Evolutionary conservation across 2,329 filamentous ascomycete species (phyloP), one percentile per base, ranked within the genome.

Genomic region (Fusarium nygamai): DNA sequence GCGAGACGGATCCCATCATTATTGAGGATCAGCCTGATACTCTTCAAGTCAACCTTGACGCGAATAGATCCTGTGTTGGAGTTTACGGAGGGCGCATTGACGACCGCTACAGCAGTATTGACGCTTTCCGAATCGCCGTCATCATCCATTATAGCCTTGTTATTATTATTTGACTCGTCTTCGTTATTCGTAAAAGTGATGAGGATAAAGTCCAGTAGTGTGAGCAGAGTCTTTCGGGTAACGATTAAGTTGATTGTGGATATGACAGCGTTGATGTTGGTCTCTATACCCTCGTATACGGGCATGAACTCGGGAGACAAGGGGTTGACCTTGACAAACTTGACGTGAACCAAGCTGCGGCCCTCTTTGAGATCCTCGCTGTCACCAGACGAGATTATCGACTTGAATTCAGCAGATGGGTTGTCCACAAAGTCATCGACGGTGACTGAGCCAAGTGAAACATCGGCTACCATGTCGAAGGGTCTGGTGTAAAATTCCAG

Each of bases 161-260:
- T 81, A 10, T 74, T 81, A 11, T 74, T 67, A 36, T 74, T 78
- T 24, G 83, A 80, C 54, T 82, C 81, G 16, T 86, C 83, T 58
- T 87, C 85, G 65, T 88, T 88, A 61, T 87, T 87, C 13, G 96
- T 92, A 78, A 99, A 99, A 0, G 96, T 99, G 46, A 95, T 88
- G 24, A 99, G 90, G 39, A 98, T 92, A 78, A 99, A 99, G 81
- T 99, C 96, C 48, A 99, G 85, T 2, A 99, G 85, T 0, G 96
- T 99, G 61, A 99, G 87, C 7, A 99, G 85, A 0, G 97, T 99
- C 83, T 93, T 96, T 74, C 97, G 89, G 0, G 97, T 99, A 14
- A 99, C 95, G 39, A 99, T 91, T 29, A 99, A 83, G 80, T 98
- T 98, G 84, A 99, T 98, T 0, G 96, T 99, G 0, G 96, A 98